Evolutionary conservation across 768 basidiomycete species (phyloP), one percentile per base, ranked within the genome.

Genomic region (Psilocybe azurescens): DNA sequence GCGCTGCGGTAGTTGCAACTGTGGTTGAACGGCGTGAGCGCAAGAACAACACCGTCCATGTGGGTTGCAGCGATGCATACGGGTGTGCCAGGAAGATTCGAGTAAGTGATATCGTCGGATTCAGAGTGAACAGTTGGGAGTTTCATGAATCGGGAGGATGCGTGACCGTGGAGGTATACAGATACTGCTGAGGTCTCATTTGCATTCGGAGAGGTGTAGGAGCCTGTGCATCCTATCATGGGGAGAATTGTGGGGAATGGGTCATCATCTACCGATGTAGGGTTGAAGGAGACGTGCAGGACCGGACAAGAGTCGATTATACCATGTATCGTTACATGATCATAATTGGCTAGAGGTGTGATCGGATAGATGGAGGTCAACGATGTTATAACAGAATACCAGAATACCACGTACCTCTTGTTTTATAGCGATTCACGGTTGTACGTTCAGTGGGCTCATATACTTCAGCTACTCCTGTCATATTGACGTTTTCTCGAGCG

Each of bases 1-100:
- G 69, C 69, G 55, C 70, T 71, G 49, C 72, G 70, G 52, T 71
- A 74, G 60, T 74, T 74, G 59, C 63, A 62, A 59, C 68, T 69
- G 53, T 73, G 70, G 58, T 72, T 69, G 64, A 73, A 74, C 1
- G 70, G 72, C 1, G 73, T 72, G 41, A 70, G 65, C 6, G 72
- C 72, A 36, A 74, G 68, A 24, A 74, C 69, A 29, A 72, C 39
- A 4, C 73, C 73, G 60, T 74, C 69, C 36, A 74, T 59, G 33
- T 67, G 67, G 1, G 72, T 70, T 1, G 70, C 73, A 3, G 70
- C 60, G 3, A 73, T 61, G 60, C 73, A 74, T 48, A 72, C 70
- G 2, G 70, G 70, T 18, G 67, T 52, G 2, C 72, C 70, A 3
- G 66, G 66, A 4, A 68, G 63, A 1, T 55, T 62, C 3, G 52